Conservation (phyloP, 768 basidiomycete genomes). For the Leccinum aurantiacum region DNA sequence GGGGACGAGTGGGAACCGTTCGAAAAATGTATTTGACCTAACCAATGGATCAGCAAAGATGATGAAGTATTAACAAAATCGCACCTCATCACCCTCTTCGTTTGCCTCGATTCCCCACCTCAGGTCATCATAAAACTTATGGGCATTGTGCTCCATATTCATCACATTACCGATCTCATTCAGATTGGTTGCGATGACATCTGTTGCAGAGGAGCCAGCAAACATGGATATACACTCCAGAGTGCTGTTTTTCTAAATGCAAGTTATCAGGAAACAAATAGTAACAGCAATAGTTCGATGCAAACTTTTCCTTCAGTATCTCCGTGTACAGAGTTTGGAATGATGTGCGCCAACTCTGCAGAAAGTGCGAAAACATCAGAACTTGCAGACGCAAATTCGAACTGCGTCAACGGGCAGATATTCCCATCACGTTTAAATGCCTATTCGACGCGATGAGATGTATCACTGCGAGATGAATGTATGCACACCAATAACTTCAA, state of each 20-base stretch:
- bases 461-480: background rate
- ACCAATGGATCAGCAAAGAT: background rate
- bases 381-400: too few species aligned
- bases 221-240: slow-evolving; percentile 5
- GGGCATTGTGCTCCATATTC: background rate
- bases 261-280: background rate
- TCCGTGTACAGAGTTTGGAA: slow-evolving; percentile 3
- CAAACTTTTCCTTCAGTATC: background rate
- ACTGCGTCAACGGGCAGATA: slow-evolving; percentile 3
- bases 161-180: background rate
- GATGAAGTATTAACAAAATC: background rate
- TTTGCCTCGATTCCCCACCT: slow-evolving; percentile 4
- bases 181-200: background rate
- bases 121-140: background rate
- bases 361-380: too few species aligned
- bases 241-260: background rate
- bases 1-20: background rate
- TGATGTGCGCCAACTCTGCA: background rate
- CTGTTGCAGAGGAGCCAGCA: background rate
- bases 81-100: slow-evolving; percentile 1
- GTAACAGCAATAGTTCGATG: background rate
- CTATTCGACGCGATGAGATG: background rate
- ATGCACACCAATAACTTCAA: slow-evolving; percentile 8
- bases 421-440: background rate
- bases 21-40: background rate